Conservation (phyloP, 495 filamentous ascomycete species). For the Hyaloscypha bicolor region DNA sequence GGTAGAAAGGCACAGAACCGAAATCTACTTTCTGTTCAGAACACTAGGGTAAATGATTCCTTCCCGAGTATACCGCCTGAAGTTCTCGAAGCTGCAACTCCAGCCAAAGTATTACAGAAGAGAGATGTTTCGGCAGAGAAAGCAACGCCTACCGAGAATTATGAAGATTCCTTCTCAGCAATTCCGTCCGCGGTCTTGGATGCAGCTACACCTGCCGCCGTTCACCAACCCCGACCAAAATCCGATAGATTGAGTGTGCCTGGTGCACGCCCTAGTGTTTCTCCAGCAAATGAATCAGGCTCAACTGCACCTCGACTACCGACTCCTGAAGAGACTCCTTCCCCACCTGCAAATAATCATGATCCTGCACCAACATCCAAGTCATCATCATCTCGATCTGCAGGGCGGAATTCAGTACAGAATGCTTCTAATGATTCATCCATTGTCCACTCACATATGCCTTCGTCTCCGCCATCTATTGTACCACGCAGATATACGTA, state of each 20-base stretch:
- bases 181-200: constrained; percentile 49
- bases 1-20: constrained; percentile 15
- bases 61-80: constrained; percentile 52
- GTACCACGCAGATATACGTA: constrained; percentile 32
- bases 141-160: constrained; percentile 23
- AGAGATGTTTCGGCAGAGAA: constrained; percentile 6
- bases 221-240: not conserved
- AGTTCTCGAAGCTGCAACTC: constrained; percentile 47
- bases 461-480: constrained; percentile 32
- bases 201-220: constrained; percentile 48
- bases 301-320: constrained; percentile 38
- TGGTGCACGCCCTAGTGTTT: not conserved
- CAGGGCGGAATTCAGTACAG: not conserved
- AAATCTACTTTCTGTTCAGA: constrained; percentile 7
- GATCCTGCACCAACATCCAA: not conserved
- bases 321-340: constrained; percentile 58
- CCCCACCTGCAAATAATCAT: constrained; percentile 39
- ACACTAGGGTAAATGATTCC: constrained; percentile 35
- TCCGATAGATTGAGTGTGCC: constrained; percentile 18
- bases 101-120: constrained; percentile 13
- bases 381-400: not conserved
- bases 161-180: constrained; percentile 55
- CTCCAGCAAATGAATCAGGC: not conserved
- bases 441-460: constrained; percentile 20
- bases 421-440: constrained; percentile 7